These are phyloP conservation scores for Nosema bombycis DNA, from an alignment of 371 early-diverging fungal genomes.

Conservation along the genomic window DNA sequence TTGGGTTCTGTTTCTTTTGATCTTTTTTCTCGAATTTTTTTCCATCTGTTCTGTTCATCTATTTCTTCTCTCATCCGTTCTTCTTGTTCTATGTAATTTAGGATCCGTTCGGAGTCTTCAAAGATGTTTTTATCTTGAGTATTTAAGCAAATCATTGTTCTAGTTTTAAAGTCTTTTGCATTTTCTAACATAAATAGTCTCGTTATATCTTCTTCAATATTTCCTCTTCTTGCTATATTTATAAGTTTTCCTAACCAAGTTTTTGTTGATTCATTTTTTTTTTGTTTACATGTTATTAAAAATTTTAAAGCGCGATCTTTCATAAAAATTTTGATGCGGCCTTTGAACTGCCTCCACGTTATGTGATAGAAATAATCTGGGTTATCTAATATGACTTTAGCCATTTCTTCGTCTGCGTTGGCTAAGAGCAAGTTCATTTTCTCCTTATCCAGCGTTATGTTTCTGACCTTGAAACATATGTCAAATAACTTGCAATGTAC, in stretches of 20 bases:
- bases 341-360: background rate
- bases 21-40: no score
- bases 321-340: background rate
- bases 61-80: no score
- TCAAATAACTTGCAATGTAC: background rate
- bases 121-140: no score
- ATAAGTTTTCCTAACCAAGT: background rate
- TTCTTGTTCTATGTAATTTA: no score
- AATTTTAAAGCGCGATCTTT: background rate
- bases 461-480: background rate
- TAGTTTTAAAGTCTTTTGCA: no score
- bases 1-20: no score
- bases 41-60: no score
- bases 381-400: background rate
- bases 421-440: background rate
- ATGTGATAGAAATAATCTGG: background rate
- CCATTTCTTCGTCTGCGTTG: background rate
- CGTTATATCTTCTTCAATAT: no score
- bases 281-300: background rate
- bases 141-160: no score
- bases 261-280: background rate
- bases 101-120: no score
- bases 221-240: no score
- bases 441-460: background rate
- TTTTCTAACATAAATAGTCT: no score